Evolutionary conservation across 495 filamentous ascomycete genomes (phyloP).

Genomic region (Neurospora sublineolata): DNA sequence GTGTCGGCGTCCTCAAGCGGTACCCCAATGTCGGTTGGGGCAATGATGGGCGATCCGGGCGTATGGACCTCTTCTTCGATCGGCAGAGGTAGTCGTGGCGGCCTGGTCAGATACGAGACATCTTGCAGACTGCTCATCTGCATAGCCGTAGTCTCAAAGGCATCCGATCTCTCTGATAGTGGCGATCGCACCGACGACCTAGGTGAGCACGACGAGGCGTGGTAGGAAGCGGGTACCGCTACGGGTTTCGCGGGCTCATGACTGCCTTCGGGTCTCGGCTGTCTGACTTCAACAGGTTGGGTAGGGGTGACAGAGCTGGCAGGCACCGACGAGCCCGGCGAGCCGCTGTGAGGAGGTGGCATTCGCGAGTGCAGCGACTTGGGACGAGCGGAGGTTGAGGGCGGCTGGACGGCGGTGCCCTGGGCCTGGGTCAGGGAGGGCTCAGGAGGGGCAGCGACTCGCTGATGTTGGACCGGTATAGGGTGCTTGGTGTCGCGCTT

Average conservation of each 20-base stretch:
- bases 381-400: constrained; percentile 29
- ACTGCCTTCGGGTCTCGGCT: constrained; percentile 4
- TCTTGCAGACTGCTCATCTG: constrained; percentile 38
- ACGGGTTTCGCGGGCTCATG: constrained; percentile 35
- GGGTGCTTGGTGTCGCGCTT: constrained; percentile 22
- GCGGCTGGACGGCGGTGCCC: constrained; percentile 27
- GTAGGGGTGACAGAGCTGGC: constrained; percentile 19
- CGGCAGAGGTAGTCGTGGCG: constrained; percentile 78
- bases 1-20: constrained; percentile 35
- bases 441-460: constrained; percentile 41
- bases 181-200: constrained; percentile 18
- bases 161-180: constrained; percentile 24
- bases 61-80: constrained; percentile 81
- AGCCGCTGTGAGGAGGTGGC: constrained; percentile 27
- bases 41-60: constrained; percentile 74
- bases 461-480: constrained; percentile 23
- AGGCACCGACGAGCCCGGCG: constrained; percentile 21
- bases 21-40: constrained; percentile 48
- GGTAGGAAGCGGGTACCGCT: constrained; percentile 36
- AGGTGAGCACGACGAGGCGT: constrained; percentile 11
- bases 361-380: constrained; percentile 26
- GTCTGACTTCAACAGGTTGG: constrained; percentile 26
- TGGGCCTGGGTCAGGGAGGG: constrained; percentile 42
- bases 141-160: constrained; percentile 25
- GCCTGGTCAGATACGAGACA: constrained; percentile 53